Percentiles rank a stretch among this genome's conserved stretches.
phyloP scores from a whole-genome alignment of 2,329 filamentous ascomycete species.

The Davidsoniella virescens region DNA sequence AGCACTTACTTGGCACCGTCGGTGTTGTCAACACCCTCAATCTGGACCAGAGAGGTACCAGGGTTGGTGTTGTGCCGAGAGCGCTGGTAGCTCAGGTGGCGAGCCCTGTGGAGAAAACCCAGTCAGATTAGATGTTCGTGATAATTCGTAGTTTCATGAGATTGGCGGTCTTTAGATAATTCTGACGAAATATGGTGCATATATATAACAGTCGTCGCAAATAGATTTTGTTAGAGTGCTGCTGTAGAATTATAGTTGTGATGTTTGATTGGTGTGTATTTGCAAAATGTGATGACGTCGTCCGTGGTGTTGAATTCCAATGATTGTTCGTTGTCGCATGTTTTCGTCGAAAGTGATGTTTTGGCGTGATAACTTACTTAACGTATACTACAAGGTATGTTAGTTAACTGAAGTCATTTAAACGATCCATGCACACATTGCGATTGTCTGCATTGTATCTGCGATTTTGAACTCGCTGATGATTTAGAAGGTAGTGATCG shows the following conservation, averaged over 20 bases:
- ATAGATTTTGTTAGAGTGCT: not conserved
- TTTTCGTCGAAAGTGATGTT: not conserved
- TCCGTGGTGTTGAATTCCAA: not conserved
- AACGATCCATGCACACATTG: slow-evolving; percentile 13
- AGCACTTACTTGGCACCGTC: slow-evolving; percentile 64
- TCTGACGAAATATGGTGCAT: not conserved
- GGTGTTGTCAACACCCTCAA: slow-evolving; percentile 90
- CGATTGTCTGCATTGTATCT: not conserved
- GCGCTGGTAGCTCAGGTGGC: slow-evolving; percentile 96
- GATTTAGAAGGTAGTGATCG: slow-evolving; percentile 4
- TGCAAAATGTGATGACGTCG: not conserved
- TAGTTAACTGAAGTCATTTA: slow-evolving; percentile 20
- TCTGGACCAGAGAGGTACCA: slow-evolving; percentile 89
- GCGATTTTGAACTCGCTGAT: not conserved
- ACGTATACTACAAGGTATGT: slow-evolving; percentile 53
- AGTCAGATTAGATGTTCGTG: slow-evolving; percentile 13
- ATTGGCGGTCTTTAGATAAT: not conserved
- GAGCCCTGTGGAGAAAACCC: slow-evolving; percentile 47
- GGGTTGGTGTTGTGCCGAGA: slow-evolving; percentile 84
- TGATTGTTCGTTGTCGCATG: not conserved
- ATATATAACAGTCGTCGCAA: not conserved
- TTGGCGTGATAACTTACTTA: slow-evolving; percentile 49
- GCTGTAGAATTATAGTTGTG: not conserved
- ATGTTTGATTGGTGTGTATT: not conserved
- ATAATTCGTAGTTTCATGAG: not conserved